Evolutionary conservation across 768 basidiomycete species (phyloP).

Genomic region (Boletus rubroflammeus): DNA sequence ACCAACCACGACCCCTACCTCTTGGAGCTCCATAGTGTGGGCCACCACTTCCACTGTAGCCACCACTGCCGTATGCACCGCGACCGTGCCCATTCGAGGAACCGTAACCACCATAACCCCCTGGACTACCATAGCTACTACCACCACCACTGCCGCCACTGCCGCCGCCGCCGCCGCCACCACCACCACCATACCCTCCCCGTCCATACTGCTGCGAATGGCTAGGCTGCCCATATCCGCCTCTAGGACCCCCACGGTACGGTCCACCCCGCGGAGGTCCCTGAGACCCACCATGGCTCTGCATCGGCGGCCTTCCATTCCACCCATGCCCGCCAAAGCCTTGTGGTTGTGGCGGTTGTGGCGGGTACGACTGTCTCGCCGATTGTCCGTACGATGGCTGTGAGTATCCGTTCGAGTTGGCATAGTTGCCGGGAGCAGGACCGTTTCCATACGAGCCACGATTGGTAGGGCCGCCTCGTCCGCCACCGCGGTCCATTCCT

Average conservation of each 20-base stretch:
- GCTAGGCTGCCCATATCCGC: constrained; percentile 22
- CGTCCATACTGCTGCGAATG: constrained; percentile 24
- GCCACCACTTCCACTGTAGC: background rate
- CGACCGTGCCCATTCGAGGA: constrained; percentile 28
- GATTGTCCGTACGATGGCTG: constrained; percentile 18
- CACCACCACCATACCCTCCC: constrained; percentile 25
- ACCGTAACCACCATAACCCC: constrained; percentile 35
- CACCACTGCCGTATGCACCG: constrained; percentile 40
- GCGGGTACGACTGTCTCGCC: constrained; percentile 18
- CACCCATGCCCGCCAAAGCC: constrained; percentile 33
- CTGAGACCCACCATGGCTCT: constrained; percentile 33
- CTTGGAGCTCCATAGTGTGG: constrained; percentile 30
- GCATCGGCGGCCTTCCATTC: constrained; percentile 29
- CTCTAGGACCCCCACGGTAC: constrained; percentile 26
- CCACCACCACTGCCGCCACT: background rate
- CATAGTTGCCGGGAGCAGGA: constrained; percentile 3
- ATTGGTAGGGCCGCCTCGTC: constrained; percentile 30
- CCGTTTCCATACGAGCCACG: constrained; percentile 24
- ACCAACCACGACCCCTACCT: constrained; percentile 52
- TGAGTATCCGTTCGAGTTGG: constrained; percentile 18
- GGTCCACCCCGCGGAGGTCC: constrained; percentile 25
- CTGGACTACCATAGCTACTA: constrained; percentile 1
- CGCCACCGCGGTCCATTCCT: constrained; percentile 35
- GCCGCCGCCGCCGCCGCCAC: constrained; percentile 1
- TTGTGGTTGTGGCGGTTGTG: constrained; percentile 6